These are phyloP conservation scores for Botryococcus braunii DNA, from an alignment of 163 green algal species.

Conservation along the genomic window DNA sequence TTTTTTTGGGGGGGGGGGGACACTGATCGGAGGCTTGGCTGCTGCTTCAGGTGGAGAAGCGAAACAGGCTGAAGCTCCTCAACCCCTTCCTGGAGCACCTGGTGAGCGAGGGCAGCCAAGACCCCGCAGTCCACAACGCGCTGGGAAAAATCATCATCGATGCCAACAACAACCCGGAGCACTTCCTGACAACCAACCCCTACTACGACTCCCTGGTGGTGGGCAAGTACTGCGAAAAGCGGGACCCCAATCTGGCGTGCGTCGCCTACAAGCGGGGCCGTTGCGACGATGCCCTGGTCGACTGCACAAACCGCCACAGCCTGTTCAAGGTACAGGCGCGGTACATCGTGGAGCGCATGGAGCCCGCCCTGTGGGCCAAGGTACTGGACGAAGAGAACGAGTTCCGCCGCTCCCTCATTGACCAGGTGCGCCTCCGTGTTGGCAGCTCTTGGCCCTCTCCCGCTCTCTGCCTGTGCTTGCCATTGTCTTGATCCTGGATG, in stretches of 20 bases:
- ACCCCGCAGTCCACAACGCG: conserved; percentile 84
- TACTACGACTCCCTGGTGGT: conserved; percentile 96
- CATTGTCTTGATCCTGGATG: too few species aligned
- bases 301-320: conserved; percentile 77
- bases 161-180: conserved; percentile 99
- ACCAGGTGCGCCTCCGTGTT: conserved; percentile 63
- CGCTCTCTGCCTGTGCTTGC: too few species aligned
- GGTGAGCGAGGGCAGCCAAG: conserved; percentile 74
- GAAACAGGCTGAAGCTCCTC: conserved; percentile 74
- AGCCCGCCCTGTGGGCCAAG: conserved; percentile 85
- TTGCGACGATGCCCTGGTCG: conserved; percentile 93
- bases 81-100: conserved; percentile 96
- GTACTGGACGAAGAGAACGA: conserved; percentile 83
- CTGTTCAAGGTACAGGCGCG: conserved; percentile 46
- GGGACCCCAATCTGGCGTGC: conserved; percentile 93
- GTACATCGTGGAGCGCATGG: conserved; percentile 93
- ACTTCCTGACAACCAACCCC: conserved; percentile 99
- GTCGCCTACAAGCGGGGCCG: conserved; percentile 94
- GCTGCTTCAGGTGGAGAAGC: conserved; percentile 21
- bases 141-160: conserved; percentile 99
- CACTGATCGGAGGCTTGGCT: not conserved
- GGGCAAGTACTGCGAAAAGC: conserved; percentile 96
- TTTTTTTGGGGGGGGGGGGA: too few species aligned
- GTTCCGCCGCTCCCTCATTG: conserved; percentile 82
- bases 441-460: too few species aligned